Evolutionary conservation across 1,284 basidiomycete species (phyloP).

Genomic region (Puccinia coronata): DNA sequence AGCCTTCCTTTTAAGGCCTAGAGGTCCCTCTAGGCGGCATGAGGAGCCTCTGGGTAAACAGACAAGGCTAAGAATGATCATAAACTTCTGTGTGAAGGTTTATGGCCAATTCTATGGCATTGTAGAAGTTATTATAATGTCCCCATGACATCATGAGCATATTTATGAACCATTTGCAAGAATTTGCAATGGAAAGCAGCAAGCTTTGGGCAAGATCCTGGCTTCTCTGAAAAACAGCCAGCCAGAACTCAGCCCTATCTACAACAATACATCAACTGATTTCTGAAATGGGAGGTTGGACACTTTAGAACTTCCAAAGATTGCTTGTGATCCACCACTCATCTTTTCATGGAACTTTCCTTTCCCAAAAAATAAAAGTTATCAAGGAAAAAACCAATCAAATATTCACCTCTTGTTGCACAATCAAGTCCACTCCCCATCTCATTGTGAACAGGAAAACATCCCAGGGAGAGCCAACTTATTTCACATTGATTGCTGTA

Average conservation of each 20-base stretch:
- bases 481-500: background rate
- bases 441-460: background rate
- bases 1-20: too few relatives aligned
- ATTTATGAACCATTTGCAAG: too few relatives aligned
- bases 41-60: too few relatives aligned
- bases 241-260: background rate
- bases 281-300: background rate
- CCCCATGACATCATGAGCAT: too few relatives aligned
- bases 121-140: too few relatives aligned
- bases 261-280: background rate
- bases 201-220: background rate
- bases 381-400: background rate
- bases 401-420: conserved; percentile 6
- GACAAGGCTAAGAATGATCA: too few relatives aligned
- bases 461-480: background rate
- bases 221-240: background rate
- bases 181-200: background rate
- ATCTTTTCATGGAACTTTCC: background rate
- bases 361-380: background rate
- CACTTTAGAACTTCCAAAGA: background rate
- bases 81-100: too few relatives aligned
- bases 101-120: too few relatives aligned
- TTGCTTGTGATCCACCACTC: background rate
- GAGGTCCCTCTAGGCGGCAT: too few relatives aligned
- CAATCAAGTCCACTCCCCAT: conserved; percentile 9